phyloP scores from a whole-genome alignment of 2,329 filamentous ascomycete species.

The Alternaria viburni region DNA sequence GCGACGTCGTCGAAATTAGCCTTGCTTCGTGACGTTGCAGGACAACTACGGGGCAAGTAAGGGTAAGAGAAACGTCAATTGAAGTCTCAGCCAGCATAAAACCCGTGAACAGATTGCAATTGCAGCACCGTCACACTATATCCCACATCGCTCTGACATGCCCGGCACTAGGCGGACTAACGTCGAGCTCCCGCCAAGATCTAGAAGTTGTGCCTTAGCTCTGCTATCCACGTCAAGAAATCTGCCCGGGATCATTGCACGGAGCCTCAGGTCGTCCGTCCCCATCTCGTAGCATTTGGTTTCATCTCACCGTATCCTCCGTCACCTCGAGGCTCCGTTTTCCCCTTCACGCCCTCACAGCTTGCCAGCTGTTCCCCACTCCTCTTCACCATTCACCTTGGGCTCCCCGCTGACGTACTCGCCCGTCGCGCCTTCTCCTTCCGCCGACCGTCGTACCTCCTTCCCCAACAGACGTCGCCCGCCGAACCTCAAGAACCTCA shows the following conservation, averaged over 20 bases:
- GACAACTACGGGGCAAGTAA: not conserved
- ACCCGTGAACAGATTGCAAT: not conserved
- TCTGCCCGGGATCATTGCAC: slow-evolving; percentile 36
- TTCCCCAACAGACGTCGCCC: slow-evolving; percentile 13
- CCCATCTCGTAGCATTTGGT: slow-evolving; percentile 31
- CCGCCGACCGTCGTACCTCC: slow-evolving; percentile 14
- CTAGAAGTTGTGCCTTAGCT: slow-evolving; percentile 31
- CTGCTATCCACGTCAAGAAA: slow-evolving; percentile 40
- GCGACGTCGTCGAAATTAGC: slow-evolving; percentile 1
- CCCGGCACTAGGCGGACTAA: slow-evolving; percentile 9
- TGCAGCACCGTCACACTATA: not conserved
- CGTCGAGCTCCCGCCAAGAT: slow-evolving; percentile 15
- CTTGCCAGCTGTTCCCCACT: slow-evolving; percentile 21
- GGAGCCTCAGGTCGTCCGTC: slow-evolving; percentile 34
- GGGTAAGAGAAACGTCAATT: not conserved
- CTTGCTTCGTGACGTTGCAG: not conserved
- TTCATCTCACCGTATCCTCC: slow-evolving; percentile 33
- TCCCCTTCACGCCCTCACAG: slow-evolving; percentile 26
- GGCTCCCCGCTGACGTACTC: slow-evolving; percentile 34
- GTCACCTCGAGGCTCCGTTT: slow-evolving; percentile 24
- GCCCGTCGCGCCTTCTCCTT: slow-evolving; percentile 17
- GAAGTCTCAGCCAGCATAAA: not conserved
- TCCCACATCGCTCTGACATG: slow-evolving; percentile 6
- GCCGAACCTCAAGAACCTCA: slow-evolving; percentile 2
- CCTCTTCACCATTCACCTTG: slow-evolving; percentile 24